A percentile compares a stretch with the other conserved stretches of the same genome.
Conservation (phyloP, 805 yeast genomes). For the Candida ficus region DNA sequence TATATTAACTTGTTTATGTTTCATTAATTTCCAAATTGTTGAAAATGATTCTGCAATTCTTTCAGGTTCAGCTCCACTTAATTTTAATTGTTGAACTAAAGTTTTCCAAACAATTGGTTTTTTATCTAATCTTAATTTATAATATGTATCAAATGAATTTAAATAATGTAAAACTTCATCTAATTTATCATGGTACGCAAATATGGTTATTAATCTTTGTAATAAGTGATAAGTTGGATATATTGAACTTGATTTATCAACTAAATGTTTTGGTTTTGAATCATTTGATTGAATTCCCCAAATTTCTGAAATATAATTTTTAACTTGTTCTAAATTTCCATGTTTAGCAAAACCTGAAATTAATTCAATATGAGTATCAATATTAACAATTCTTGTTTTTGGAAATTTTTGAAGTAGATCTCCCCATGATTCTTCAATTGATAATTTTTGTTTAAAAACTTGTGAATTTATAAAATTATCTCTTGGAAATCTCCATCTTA, state of each 20-base stretch:
- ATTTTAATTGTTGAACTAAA: slow-evolving; percentile 9
- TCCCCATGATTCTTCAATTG: slow-evolving; percentile 1
- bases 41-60: slow-evolving; percentile 6
- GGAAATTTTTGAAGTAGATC: slow-evolving; percentile 2
- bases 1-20: slow-evolving; percentile 6
- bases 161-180: slow-evolving; percentile 12
- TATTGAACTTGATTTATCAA: slow-evolving; percentile 11
- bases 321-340: slow-evolving; percentile 16
- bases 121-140: slow-evolving; percentile 6
- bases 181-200: slow-evolving; percentile 13
- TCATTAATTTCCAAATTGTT: slow-evolving; percentile 17
- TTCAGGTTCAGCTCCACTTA: slow-evolving; percentile 3
- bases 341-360: slow-evolving; percentile 18
- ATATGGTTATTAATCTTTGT: slow-evolving; percentile 12
- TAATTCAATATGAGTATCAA: slow-evolving; percentile 18
- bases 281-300: slow-evolving; percentile 20
- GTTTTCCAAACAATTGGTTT: slow-evolving; percentile 15
- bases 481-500: slow-evolving; percentile 11
- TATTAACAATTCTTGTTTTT: slow-evolving; percentile 7
- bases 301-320: slow-evolving; percentile 13
- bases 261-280: slow-evolving; percentile 2
- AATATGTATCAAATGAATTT: slow-evolving; percentile 12
- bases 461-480: background rate
- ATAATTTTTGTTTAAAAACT: background rate
- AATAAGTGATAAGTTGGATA: slow-evolving; percentile 20